Evolutionary conservation across 345 rosid species (phyloP).

Genomic region (Mercurialis annua): DNA sequence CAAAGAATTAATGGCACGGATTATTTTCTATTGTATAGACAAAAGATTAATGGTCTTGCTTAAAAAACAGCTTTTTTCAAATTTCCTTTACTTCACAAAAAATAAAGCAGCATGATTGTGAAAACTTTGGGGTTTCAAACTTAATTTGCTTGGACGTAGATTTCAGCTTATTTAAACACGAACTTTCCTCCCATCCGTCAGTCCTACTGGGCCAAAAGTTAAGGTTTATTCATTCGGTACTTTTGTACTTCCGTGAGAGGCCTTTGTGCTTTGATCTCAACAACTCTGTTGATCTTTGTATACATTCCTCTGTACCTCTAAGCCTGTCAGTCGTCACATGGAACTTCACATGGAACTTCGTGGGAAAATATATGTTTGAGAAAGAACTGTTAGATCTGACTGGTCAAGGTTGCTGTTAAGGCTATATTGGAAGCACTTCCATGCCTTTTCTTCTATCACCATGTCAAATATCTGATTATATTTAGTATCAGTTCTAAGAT

Average conservation of each 20-base stretch:
- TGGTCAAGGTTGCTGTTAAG: neutral
- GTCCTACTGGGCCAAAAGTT: neutral
- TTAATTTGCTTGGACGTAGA: too few species aligned
- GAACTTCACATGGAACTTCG: neutral
- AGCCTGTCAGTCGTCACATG: neutral
- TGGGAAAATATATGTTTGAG: neutral
- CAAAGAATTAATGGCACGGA: too few species aligned
- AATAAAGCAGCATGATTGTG: too few species aligned
- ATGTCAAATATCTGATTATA: too few species aligned
- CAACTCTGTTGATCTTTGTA: neutral
- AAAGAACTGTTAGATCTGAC: neutral
- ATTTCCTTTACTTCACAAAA: too few species aligned
- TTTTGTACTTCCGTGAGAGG: neutral
- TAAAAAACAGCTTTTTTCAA: too few species aligned
- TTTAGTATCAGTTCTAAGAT: neutral
- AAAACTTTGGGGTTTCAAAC: too few species aligned
- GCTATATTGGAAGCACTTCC: neutral
- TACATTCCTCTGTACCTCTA: neutral
- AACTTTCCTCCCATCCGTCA: neutral
- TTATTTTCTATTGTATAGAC: too few species aligned
- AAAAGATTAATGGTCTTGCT: too few species aligned
- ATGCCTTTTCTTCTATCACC: neutral
- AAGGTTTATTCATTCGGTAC: neutral
- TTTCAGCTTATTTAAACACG: neutral
- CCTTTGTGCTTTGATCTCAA: neutral